A percentile compares a stretch with the other conserved stretches of the same genome.
Evolutionary conservation across 2,329 filamentous ascomycete genomes (phyloP).

Genomic region (Teratosphaeria epicoccoides): DNA sequence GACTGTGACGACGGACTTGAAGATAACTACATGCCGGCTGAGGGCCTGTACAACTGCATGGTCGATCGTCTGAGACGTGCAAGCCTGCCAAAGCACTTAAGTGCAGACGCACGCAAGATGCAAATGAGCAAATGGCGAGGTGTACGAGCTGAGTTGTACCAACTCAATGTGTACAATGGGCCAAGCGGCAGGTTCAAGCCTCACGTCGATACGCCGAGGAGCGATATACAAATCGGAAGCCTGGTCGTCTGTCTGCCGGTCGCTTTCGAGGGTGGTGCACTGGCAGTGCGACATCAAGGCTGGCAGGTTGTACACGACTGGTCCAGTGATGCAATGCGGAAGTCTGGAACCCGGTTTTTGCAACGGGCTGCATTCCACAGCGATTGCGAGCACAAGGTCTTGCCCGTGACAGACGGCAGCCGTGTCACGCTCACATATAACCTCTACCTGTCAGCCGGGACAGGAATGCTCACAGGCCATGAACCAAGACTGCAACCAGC

Average conservation of each 20-base stretch:
- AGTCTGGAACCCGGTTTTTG: conserved; percentile 8
- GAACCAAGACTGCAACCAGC: conserved; percentile 22
- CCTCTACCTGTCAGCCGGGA: conserved; percentile 35
- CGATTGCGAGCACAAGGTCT: conserved; percentile 44
- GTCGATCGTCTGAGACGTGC: background rate
- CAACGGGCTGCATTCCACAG: conserved; percentile 45
- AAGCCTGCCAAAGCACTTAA: background rate
- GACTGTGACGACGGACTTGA: background rate
- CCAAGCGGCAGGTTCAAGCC: conserved; percentile 15
- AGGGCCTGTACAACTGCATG: background rate
- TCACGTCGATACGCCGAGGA: conserved; percentile 21
- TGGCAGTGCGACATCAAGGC: conserved; percentile 34
- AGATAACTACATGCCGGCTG: background rate
- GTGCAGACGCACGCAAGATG: background rate
- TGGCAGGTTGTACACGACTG: conserved; percentile 34
- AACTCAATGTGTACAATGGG: conserved; percentile 39
- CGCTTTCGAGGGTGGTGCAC: conserved; percentile 29
- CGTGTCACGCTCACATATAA: conserved; percentile 52
- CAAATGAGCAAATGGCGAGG: background rate
- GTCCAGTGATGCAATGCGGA: conserved; percentile 14
- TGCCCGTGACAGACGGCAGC: conserved; percentile 41
- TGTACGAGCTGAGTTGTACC: conserved; percentile 46
- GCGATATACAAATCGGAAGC: conserved; percentile 15
- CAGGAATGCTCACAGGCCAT: conserved; percentile 21
- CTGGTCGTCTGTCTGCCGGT: conserved; percentile 16